Base-by-base conservation (phyloP, 306 rosid species). In the Senna tora region DNA sequence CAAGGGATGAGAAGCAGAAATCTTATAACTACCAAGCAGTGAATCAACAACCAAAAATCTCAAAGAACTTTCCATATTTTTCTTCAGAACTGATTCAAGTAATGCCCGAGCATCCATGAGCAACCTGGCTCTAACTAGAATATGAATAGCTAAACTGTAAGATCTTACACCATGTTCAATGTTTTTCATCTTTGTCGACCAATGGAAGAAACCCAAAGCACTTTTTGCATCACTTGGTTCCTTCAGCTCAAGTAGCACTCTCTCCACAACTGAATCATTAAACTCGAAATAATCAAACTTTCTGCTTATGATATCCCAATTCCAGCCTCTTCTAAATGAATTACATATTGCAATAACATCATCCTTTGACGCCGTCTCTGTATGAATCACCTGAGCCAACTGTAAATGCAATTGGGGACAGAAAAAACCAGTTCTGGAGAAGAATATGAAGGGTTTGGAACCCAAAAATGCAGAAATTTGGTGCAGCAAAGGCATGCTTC, bases 161-260 rank as follows among this genome's bases (percentile, higher is more conserved):
- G 92, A 79, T 47, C 71, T 84, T 62, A 82, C 13, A 28, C 85
- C 83, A 68, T 85, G 97, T 28, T 82, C 75, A 54, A 85, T 70
- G 36, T 41, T 54, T n/a, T 72, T 85, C 69, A 53, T 76, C 68
- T 65, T 79, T 2, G 88, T 55, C 11, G 86, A 84, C 97, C 97
- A 90, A 21, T 93, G 97, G 82, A 93, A 90, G 84, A 93, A 90
- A 51, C 86, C 74, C 32, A 90, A 75, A 22, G 98, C 98, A 1
- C 82, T 58, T 77, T 77, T 84, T 20, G 96, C 97, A 60, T 90
- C 93, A 32, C 10, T 20, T 9, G 93, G 95, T 56, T 83, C 76
- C 56, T 83, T 86, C 14, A 93, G 46, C 14, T 87, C 78, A 41
- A 82, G 30, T 33, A 93, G 65, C 7, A 88, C 76, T 9, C 56